Evolutionary conservation across 768 basidiomycete genomes (phyloP).

Genomic region (Russula emetica): DNA sequence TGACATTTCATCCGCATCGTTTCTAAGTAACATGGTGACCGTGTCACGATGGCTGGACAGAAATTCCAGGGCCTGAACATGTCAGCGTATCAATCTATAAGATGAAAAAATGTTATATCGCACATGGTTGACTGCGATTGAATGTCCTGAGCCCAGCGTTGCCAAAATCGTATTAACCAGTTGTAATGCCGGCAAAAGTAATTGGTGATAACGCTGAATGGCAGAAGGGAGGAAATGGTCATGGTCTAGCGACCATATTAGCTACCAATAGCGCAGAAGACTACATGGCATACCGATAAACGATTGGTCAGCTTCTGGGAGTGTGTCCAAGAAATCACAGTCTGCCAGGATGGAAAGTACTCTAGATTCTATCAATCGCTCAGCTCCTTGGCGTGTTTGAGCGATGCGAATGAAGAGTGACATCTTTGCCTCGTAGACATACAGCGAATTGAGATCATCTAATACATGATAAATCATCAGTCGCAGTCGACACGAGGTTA

Average conservation of each 20-base stretch:
- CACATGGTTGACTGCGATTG: constrained; percentile 67
- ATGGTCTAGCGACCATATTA: constrained; percentile 47
- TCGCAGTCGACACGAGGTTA: not conserved
- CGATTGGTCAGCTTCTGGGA: constrained; percentile 77
- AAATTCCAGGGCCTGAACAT: constrained; percentile 67
- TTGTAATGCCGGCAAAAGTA: constrained; percentile 84
- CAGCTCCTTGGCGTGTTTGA: constrained; percentile 78
- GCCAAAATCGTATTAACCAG: constrained; percentile 72
- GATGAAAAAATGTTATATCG: constrained; percentile 14
- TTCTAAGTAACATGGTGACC: constrained; percentile 75
- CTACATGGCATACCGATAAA: constrained; percentile 59
- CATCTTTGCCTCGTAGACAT: constrained; percentile 94
- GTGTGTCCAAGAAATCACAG: constrained; percentile 83
- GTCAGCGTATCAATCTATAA: not conserved
- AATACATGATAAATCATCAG: constrained; percentile 7
- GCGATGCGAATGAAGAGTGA: constrained; percentile 82
- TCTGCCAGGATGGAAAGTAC: constrained; percentile 68
- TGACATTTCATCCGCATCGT: constrained; percentile 58
- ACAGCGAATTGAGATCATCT: constrained; percentile 89
- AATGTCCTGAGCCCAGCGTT: constrained; percentile 66
- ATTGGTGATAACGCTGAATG: constrained; percentile 84
- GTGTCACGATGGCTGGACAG: constrained; percentile 79
- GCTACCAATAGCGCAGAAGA: constrained; percentile 13
- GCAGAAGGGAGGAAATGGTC: constrained; percentile 87
- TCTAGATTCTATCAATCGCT: constrained; percentile 75